phyloP scores from a whole-genome alignment of 768 basidiomycete species.

The Trametes villosa region DNA sequence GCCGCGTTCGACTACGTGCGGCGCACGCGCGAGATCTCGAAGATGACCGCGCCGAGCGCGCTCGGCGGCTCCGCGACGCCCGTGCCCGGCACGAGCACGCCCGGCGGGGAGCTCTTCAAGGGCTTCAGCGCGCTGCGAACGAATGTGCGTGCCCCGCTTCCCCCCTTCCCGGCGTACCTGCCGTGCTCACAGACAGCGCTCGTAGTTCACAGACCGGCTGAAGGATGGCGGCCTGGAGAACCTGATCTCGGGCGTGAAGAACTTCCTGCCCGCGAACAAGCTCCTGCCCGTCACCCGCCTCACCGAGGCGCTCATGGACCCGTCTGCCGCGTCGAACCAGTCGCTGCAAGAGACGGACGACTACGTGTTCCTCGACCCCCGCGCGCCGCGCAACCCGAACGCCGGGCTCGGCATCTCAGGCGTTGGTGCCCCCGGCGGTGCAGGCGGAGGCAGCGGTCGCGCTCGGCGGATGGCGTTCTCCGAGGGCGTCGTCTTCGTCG shows the following conservation, averaged over 20 bases:
- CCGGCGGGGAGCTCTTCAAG: slow-evolving; percentile 88
- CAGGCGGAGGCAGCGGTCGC: slow-evolving; percentile 40
- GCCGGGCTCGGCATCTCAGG: slow-evolving; percentile 53
- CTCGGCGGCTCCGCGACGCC: slow-evolving; percentile 68
- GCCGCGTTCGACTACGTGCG: slow-evolving; percentile 92
- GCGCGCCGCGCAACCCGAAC: slow-evolving; percentile 62
- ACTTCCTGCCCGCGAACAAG: slow-evolving; percentile 95
- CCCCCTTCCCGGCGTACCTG: neutral
- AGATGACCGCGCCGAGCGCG: slow-evolving; percentile 81
- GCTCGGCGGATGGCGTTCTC: slow-evolving; percentile 73
- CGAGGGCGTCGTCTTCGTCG: slow-evolving; percentile 91
- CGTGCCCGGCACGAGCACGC: slow-evolving; percentile 60
- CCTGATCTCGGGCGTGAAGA: slow-evolving; percentile 96
- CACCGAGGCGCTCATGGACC: slow-evolving; percentile 97
- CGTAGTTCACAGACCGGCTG: slow-evolving; percentile 85
- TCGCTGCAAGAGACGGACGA: slow-evolving; percentile 97
- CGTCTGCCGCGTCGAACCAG: slow-evolving; percentile 89
- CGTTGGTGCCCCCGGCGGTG: slow-evolving; percentile 37
- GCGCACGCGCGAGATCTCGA: slow-evolving; percentile 86
- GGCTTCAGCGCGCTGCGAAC: slow-evolving; percentile 93
- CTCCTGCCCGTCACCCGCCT: slow-evolving; percentile 90
- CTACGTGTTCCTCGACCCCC: slow-evolving; percentile 91
- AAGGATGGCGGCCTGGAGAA: slow-evolving; percentile 98
- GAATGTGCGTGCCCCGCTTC: slow-evolving; percentile 54
- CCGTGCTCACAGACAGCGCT: neutral